Evolutionary conservation across 23 red algal genomes (phyloP).

Genomic region (Gracilaria domingensis): DNA sequence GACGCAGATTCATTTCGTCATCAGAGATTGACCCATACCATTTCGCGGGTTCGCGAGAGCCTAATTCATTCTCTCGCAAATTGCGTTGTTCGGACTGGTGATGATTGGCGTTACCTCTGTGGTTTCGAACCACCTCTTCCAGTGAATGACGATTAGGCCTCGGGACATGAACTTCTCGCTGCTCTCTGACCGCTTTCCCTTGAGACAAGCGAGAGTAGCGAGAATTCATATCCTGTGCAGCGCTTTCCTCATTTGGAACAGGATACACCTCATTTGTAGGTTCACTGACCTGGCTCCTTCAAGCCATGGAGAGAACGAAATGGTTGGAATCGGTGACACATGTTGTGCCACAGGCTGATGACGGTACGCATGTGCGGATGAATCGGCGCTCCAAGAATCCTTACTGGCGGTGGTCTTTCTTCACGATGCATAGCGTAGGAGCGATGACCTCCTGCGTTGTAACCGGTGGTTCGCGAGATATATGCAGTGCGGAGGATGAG

Average conservation of each 20-base stretch:
- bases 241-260: not conserved
- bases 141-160: not conserved
- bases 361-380: not conserved
- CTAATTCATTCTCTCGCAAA: not conserved
- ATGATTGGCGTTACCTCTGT: not conserved
- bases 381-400: not conserved
- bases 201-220: not conserved
- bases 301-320: not conserved
- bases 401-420: not conserved
- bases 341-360: not conserved
- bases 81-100: not conserved
- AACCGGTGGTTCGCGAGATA: not conserved
- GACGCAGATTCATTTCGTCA: constrained; percentile 15
- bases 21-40: not conserved
- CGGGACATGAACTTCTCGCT: not conserved
- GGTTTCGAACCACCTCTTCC: not conserved
- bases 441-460: not conserved
- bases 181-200: not conserved
- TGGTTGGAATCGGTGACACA: not conserved
- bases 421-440: not conserved
- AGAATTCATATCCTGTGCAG: not conserved
- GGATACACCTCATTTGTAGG: not conserved
- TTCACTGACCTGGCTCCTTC: not conserved
- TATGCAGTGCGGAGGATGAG: not conserved
- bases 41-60: not conserved